Evolutionary conservation across 2,329 filamentous ascomycete species (phyloP), one percentile per base, ranked within the genome.

Genomic region (Acephala macrosclerotiorum): DNA sequence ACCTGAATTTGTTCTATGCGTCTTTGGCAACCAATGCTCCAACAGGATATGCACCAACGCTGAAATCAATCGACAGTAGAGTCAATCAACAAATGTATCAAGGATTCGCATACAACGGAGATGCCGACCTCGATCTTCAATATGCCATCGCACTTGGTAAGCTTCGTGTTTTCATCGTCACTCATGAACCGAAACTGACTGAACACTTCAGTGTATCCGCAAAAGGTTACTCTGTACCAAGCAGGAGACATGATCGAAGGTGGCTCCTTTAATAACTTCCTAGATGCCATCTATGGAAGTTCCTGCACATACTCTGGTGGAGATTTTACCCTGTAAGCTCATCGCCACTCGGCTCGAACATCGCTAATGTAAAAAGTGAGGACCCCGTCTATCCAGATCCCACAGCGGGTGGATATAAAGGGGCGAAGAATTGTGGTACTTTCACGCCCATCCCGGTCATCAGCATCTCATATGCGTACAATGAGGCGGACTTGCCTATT

Each of bases 191-290:
- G 29, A 57, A 20, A 35, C 57, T 59, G 16, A 45, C 57, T 59
- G 57, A 26, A 33, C 20, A 45, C 42, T 42, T 75, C 84, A 36
- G 79, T 84, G 40, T 82, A 78, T 60, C 84, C 83, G 8, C 83
- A 86, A 68, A 76, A 79, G 47, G 79, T 83, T 35, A 81, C 81
- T 47, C 73, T 85, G 35, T 84, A 82, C 73, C 80, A 83, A 74
- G 76, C 77, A 20, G 78, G 78, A 62, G 77, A 80, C 66, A 42
- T 55, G 11, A 25, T 63, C 8, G 61, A 57, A 49, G 40, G 38
- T 16, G 65, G 58, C 4, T 65, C 61, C 8, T 60, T 70, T 56
- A 69, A 69, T 20, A 70, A 67, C 38, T 71, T 72, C 58, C 68
- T 80, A 12, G 77, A 81, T 67, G 75, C 79, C 0, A 68, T 79